Evolutionary conservation across 1,284 basidiomycete genomes (phyloP).

Genomic region (Marasmius oreades): DNA sequence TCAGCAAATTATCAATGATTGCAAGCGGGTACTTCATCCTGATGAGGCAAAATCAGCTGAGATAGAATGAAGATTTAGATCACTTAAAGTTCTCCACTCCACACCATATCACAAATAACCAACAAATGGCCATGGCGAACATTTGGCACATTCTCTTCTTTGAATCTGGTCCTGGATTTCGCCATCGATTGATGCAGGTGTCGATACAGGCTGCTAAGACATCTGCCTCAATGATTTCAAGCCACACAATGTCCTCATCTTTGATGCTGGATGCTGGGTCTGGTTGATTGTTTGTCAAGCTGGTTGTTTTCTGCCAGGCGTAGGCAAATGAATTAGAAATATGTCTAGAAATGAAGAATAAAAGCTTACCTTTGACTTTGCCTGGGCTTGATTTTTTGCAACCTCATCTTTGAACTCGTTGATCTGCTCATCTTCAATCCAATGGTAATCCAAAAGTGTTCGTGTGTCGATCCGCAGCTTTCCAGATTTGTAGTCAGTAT

Average conservation of each 20-base stretch:
- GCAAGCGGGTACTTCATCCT: constrained; percentile 10
- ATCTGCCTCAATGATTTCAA: constrained; percentile 10
- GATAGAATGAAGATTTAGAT: neutral
- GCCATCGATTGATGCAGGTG: constrained; percentile 30
- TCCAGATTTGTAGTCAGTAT: constrained; percentile 15
- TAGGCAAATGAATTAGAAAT: no score
- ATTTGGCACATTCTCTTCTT: neutral
- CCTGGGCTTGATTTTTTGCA: constrained; percentile 1
- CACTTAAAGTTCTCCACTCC: constrained; percentile 32
- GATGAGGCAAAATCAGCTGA: neutral
- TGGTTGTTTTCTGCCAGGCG: no score
- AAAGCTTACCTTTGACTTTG: neutral
- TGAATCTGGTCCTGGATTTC: constrained; percentile 27
- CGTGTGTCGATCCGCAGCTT: constrained; percentile 17
- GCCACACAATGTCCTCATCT: constrained; percentile 9
- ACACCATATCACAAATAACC: constrained; percentile 31
- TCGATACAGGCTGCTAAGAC: constrained; percentile 10
- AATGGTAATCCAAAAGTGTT: constrained; percentile 8
- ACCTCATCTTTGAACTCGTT: constrained; percentile 31
- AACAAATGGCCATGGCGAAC: constrained; percentile 26
- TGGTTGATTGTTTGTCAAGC: neutral
- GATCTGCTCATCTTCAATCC: constrained; percentile 21
- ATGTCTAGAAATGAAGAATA: no score
- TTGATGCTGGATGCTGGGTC: neutral
- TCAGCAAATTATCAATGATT: neutral